Evolutionary conservation across 768 basidiomycete genomes (phyloP), one percentile per base, ranked within the genome.

Genomic region (Rhizopogon vesiculosus): DNA sequence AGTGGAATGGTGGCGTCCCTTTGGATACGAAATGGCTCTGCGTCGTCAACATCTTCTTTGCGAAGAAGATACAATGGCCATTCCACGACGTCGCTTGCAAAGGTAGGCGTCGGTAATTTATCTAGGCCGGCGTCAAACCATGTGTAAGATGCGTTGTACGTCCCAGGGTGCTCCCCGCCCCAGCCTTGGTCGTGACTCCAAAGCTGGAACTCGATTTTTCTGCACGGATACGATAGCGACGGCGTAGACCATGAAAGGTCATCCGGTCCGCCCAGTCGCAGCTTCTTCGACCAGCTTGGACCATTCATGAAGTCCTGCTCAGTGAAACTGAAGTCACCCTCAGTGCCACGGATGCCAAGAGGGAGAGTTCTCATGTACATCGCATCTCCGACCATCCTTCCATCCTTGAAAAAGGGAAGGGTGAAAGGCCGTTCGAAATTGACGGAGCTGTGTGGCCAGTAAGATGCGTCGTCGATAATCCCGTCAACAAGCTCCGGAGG

Each of bases 401-500:
- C 18, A 6, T 19, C 16, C 45, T n/a, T 29, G 25, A 7, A 15
- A 29, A 28, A 8, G 13, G 45, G 25, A 25, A 48, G 25, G 12
- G 15, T 29, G 9, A n/a, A 8, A 16, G 25, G 1, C 4, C 33
- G 2, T 9, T 19, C 28, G 18, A 46, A 13, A 22, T 22, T 19
- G 45, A 46, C 31, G 6, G 33, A 51, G n/a, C 45, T 48, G 9
- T 48, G 45, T 16, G 22, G 45, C 45, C 45, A 48, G 45, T 48
- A 29, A n/a, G 63, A 79, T 70, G 7, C 76, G 76, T 19, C 76
- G 67, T 2, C 48, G 12, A 41, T 25, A n/a, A 60, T 43, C 18
- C 53, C 51, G 5, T 53, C 54, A 1, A 48, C 33, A 9, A 48
- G 25, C 45, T 48, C 45, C 15, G 19, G 3, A 33, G 45, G 45